Base-by-base conservation (phyloP, 345 rosid genomes). In the Hibiscus syriacus region DNA sequence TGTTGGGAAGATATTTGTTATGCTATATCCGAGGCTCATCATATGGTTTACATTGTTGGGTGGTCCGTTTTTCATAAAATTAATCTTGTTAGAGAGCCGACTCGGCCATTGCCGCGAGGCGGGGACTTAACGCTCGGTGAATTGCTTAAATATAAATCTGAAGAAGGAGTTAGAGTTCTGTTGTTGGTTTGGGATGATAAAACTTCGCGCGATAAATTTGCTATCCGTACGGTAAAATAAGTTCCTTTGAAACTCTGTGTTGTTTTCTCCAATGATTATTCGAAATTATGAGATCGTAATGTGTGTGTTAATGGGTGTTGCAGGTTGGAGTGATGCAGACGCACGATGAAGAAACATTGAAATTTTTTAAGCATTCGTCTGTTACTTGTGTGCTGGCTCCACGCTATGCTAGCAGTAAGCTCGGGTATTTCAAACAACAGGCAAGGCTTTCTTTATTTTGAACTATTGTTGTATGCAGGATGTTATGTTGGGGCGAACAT, bases 1-100 rank as follows among this genome's bases (percentile, higher is more conserved):
- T 94, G 99, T 63, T 94, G 99, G 99, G 99, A 94, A 73, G 99
- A 94, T 74, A 86, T 94, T 32, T 91, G 99, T 48, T 63, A 80
- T 70, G 97, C 99, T 0, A 79, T 94, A 9, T 84, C 86, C 0
- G 99, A 91, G n/a, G n/a, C n/a, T n/a, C n/a, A n/a, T n/a, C n/a
- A n/a, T n/a, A n/a, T n/a, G n/a, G n/a, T n/a, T n/a, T n/a, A n/a
- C n/a, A n/a, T n/a, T n/a, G n/a, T n/a, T n/a, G n/a, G n/a, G n/a
- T n/a, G n/a, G n/a, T n/a, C n/a, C n/a, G n/a, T n/a, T n/a, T n/a
- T n/a, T n/a, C n/a, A n/a, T n/a, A n/a, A n/a, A n/a, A n/a, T n/a
- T n/a, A n/a, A n/a, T n/a, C n/a, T n/a, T n/a, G n/a, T n/a, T n/a
- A n/a, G n/a, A n/a, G n/a, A n/a, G n/a, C n/a, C n/a, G n/a, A n/a